Conservation (phyloP, 805 yeast genomes). For the Metschnikowia kunwiensis region DNA sequence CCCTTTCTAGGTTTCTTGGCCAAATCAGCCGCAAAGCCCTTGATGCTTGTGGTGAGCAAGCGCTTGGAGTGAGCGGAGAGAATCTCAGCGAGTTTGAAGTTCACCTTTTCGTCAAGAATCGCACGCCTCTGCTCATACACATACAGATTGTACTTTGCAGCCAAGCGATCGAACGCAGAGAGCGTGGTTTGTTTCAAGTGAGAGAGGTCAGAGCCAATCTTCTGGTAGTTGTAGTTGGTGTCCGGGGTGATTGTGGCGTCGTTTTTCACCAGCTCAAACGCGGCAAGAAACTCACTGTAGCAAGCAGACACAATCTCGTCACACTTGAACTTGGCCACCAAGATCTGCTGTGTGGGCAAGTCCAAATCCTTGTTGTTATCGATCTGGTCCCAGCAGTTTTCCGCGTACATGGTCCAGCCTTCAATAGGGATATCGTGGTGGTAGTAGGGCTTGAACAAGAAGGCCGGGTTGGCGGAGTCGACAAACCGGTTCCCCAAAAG, state of each 20-base stretch:
- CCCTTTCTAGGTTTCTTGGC: slow-evolving; percentile 11
- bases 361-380: slow-evolving; percentile 91
- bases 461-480: slow-evolving; percentile 26
- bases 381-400: slow-evolving; percentile 91
- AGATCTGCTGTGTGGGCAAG: slow-evolving; percentile 91
- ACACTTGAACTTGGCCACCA: slow-evolving; percentile 92
- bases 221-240: slow-evolving; percentile 39
- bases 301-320: slow-evolving; percentile 68
- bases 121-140: slow-evolving; percentile 66
- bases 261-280: slow-evolving; percentile 17
- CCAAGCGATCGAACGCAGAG: slow-evolving; percentile 59
- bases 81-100: slow-evolving; percentile 39
- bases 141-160: slow-evolving; percentile 65
- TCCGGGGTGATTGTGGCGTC: slow-evolving; percentile 4
- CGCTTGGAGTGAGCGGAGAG: slow-evolving; percentile 31
- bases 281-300: slow-evolving; percentile 27
- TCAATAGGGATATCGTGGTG: slow-evolving; percentile 89
- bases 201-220: slow-evolving; percentile 43
- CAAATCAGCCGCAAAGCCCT: slow-evolving; percentile 13
- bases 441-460: slow-evolving; percentile 62
- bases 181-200: slow-evolving; percentile 47
- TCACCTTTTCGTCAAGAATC: slow-evolving; percentile 48
- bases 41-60: slow-evolving; percentile 8
- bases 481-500: slow-evolving; percentile 62
- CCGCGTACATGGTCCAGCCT: slow-evolving; percentile 93